Evolutionary conservation across 495 filamentous ascomycete genomes (phyloP).

Genomic region (Penicillium ucsense): DNA sequence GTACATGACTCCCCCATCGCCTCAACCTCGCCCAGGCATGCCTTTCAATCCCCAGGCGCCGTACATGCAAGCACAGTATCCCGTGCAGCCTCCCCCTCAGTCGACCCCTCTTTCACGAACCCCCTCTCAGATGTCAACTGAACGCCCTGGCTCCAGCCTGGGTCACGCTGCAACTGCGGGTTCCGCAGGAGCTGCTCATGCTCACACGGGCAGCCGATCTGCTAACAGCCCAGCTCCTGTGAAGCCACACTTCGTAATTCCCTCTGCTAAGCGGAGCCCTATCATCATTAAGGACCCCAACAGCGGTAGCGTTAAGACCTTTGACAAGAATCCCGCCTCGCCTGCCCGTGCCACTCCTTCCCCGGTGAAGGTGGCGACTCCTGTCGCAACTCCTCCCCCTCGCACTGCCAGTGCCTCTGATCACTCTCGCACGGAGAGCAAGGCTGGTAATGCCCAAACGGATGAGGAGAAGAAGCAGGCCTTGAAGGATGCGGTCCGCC

Average conservation of each 20-base stretch:
- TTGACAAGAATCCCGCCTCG: conserved; percentile 46
- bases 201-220: conserved; percentile 47
- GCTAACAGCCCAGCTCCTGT: conserved; percentile 43
- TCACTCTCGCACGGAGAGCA: conserved; percentile 50
- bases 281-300: conserved; percentile 72
- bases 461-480: conserved; percentile 63
- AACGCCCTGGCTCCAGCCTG: conserved; percentile 72
- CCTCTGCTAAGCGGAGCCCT: conserved; percentile 51
- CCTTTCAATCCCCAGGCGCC: conserved; percentile 36
- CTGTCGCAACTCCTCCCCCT: conserved; percentile 54
- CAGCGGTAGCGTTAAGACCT: conserved; percentile 54
- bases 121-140: conserved; percentile 68
- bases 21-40: conserved; percentile 45
- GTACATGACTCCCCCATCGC: conserved; percentile 41
- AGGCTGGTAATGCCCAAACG: conserved; percentile 42
- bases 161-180: conserved; percentile 53
- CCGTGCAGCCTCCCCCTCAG: conserved; percentile 45
- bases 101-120: conserved; percentile 70
- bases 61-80: conserved; percentile 42
- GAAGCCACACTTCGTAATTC: conserved; percentile 44
- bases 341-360: conserved; percentile 46
- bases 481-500: conserved; percentile 56
- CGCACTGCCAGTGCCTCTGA: conserved; percentile 44
- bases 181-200: conserved; percentile 49
- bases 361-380: conserved; percentile 53